These are phyloP conservation scores for Suillus paluster DNA, from an alignment of 768 basidiomycete genomes.

Conservation along the genomic window DNA sequence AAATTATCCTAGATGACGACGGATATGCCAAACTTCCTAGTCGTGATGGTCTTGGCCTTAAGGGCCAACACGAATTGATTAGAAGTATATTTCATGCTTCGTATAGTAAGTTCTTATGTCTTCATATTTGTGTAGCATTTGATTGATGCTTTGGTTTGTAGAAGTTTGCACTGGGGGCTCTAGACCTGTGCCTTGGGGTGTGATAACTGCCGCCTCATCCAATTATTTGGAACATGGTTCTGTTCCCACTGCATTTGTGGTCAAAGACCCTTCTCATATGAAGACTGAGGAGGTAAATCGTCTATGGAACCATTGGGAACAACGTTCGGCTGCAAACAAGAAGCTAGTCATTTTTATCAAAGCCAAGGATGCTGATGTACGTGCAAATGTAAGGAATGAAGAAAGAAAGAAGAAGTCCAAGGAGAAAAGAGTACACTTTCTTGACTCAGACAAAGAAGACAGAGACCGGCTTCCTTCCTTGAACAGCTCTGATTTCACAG, in stretches of 20 bases:
- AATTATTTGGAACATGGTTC: not conserved
- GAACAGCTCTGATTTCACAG: no score
- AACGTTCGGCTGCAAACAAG: not conserved
- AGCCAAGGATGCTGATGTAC: not conserved
- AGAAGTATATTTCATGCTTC: not conserved
- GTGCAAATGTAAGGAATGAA: not conserved
- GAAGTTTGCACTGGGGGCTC: not conserved
- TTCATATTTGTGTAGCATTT: not conserved
- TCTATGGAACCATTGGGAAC: not conserved
- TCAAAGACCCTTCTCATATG: not conserved
- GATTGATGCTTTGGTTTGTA: not conserved
- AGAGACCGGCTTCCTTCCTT: no score
- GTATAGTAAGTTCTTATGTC: not conserved
- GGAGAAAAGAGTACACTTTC: not conserved
- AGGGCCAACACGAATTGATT: conserved; percentile 1
- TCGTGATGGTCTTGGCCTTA: not conserved
- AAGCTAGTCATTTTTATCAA: not conserved
- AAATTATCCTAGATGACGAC: not conserved
- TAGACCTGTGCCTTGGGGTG: not conserved
- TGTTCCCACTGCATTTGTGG: not conserved
- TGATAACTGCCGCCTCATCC: not conserved
- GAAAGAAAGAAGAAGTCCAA: not conserved
- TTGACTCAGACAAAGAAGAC: not conserved
- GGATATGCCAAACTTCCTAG: conserved; percentile 3
- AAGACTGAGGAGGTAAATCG: not conserved